A percentile compares a stretch with the other conserved stretches of the same genome.
These are phyloP conservation scores for Suhomyces kilbournensis DNA, from an alignment of 805 yeast genomes.

Conservation along the genomic window DNA sequence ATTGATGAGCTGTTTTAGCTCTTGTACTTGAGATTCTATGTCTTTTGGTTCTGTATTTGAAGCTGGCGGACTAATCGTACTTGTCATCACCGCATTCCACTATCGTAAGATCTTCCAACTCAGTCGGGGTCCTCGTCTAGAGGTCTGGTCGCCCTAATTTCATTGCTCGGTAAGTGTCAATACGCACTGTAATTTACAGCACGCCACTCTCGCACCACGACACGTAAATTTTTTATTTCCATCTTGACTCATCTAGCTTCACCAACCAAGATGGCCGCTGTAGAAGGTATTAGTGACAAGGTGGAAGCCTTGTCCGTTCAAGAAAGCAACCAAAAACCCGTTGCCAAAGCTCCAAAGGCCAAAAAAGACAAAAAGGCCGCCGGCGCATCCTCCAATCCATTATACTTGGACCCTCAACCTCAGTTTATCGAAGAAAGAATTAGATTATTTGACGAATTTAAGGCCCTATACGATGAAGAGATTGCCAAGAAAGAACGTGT, in stretches of 20 bases:
- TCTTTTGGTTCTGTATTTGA: neutral
- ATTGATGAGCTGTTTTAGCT: slow-evolving; percentile 9
- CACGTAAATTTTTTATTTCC: neutral
- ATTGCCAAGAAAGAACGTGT: slow-evolving; percentile 55
- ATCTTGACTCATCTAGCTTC: neutral
- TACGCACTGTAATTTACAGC: neutral
- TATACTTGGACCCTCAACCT: slow-evolving; percentile 73
- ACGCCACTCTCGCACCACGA: neutral
- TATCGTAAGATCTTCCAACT: neutral
- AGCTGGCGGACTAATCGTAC: neutral
- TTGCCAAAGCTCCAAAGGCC: slow-evolving; percentile 17
- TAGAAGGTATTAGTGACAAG: slow-evolving; percentile 39
- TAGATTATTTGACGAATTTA: slow-evolving; percentile 73
- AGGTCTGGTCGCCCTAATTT: neutral
- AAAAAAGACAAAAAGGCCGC: slow-evolving; percentile 39
- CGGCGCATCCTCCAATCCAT: slow-evolving; percentile 28
- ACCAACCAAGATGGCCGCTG: slow-evolving; percentile 9
- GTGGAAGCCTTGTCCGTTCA: slow-evolving; percentile 43
- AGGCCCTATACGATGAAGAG: slow-evolving; percentile 71
- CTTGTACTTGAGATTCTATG: slow-evolving; percentile 7
- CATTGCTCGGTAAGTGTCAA: neutral
- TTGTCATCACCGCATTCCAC: neutral
- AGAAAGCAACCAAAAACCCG: slow-evolving; percentile 13
- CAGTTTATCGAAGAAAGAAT: slow-evolving; percentile 77
- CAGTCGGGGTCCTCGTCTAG: neutral